Conservation (phyloP, 1,139 yeast species). For the Saccharomyces hybrid region DNA sequence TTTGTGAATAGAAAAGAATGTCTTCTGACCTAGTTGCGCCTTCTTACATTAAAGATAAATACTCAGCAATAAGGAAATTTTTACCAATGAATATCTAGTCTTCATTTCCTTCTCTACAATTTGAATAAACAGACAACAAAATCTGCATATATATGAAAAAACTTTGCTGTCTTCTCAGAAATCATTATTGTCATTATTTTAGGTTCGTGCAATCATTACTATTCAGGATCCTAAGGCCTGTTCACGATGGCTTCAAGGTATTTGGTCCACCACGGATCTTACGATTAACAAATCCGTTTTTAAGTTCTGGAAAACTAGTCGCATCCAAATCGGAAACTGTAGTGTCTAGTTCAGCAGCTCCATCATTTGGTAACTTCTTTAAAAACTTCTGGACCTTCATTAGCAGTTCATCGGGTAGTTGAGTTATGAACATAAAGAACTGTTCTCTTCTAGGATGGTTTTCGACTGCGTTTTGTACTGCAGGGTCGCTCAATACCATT, state of each 20-base stretch:
- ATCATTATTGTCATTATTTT: constrained; percentile 14
- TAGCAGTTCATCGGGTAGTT: constrained; percentile 3
- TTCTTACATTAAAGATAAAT: too few species aligned
- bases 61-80: too few species aligned
- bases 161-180: constrained; percentile 72
- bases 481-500: constrained; percentile 8
- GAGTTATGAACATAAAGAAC: constrained; percentile 1
- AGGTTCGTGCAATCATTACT: constrained; percentile 29
- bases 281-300: neutral
- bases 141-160: too few species aligned
- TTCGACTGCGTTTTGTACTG: constrained; percentile 2
- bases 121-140: too few species aligned
- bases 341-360: neutral
- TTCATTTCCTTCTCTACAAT: too few species aligned
- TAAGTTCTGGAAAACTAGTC: neutral
- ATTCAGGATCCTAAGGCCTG: constrained; percentile 21
- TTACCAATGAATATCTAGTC: too few species aligned
- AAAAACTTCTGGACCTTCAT: neutral
- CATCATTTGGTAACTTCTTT: neutral
- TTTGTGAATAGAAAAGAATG: neutral
- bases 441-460: constrained; percentile 2
- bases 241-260: neutral
- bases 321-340: neutral
- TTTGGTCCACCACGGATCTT: neutral
- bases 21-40: neutral